Conservation (phyloP, 352 stramenopile species). For the Pythium brassicae region DNA sequence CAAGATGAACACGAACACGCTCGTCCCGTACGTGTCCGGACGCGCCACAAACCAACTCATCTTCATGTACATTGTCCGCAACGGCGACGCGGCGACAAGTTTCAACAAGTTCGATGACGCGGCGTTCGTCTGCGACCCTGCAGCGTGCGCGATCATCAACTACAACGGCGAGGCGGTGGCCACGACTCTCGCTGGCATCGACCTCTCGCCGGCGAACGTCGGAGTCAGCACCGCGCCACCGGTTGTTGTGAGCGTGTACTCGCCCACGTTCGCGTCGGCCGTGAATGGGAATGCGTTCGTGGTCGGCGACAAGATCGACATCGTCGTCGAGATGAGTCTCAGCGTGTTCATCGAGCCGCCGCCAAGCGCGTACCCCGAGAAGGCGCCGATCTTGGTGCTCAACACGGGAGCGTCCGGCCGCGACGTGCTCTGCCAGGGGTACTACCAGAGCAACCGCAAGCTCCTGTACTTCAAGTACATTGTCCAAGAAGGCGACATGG, state of each 20-base stretch:
- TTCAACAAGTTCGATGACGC: constrained; percentile 61
- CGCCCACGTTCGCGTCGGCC: constrained; percentile 37
- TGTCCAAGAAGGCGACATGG: constrained; percentile 49
- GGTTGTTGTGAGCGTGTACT: constrained; percentile 56
- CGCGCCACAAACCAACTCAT: constrained; percentile 39
- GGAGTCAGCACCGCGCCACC: constrained; percentile 54
- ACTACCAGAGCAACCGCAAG: constrained; percentile 45
- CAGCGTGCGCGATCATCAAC: constrained; percentile 56
- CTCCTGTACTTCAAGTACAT: constrained; percentile 72
- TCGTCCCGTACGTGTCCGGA: constrained; percentile 57
- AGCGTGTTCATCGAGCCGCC: constrained; percentile 78
- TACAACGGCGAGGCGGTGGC: constrained; percentile 47
- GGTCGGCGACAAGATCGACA: constrained; percentile 73
- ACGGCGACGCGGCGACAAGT: constrained; percentile 30
- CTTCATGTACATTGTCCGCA: constrained; percentile 71
- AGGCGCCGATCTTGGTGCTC: constrained; percentile 64
- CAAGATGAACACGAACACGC: constrained; percentile 52
- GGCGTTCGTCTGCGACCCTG: constrained; percentile 38
- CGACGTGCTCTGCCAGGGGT: constrained; percentile 53
- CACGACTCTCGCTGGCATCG: constrained; percentile 36
- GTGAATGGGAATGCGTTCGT: constrained; percentile 71
- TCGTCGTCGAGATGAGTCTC: constrained; percentile 70
- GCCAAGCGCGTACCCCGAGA: constrained; percentile 61
- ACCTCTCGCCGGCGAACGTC: constrained; percentile 43
- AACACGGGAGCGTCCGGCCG: constrained; percentile 45